Evolutionary conservation across 805 yeast genomes (phyloP).

Genomic region (Spathaspora girioi): DNA sequence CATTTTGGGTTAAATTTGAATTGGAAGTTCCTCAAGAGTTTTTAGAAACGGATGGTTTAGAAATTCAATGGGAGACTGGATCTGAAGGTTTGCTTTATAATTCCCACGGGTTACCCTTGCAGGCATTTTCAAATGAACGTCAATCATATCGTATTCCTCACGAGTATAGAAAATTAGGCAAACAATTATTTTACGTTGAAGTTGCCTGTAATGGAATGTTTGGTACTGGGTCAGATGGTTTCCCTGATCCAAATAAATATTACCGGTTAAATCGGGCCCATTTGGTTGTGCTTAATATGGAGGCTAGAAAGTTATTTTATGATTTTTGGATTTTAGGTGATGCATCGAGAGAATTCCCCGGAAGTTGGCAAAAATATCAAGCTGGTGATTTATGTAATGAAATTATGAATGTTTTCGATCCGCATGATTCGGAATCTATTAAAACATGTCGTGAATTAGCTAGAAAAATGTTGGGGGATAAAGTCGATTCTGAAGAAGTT

Average conservation of each 20-base stretch:
- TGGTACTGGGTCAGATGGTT: conserved; percentile 60
- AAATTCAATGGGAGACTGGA: conserved; percentile 80
- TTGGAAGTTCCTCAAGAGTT: conserved; percentile 63
- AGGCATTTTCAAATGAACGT: conserved; percentile 83
- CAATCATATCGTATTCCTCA: conserved; percentile 66
- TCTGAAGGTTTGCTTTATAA: conserved; percentile 83
- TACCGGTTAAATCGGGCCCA: conserved; percentile 71
- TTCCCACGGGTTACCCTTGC: conserved; percentile 63
- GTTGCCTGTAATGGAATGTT: conserved; percentile 94
- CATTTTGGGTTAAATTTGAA: conserved; percentile 84
- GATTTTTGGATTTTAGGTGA: conserved; percentile 91
- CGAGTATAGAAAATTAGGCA: conserved; percentile 46
- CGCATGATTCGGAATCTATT: conserved; percentile 56
- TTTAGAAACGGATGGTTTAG: conserved; percentile 47
- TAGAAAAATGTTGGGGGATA: conserved; percentile 56
- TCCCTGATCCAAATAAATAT: conserved; percentile 66
- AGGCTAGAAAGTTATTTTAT: conserved; percentile 70
- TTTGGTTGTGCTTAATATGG: conserved; percentile 73
- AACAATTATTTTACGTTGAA: conserved; percentile 75
- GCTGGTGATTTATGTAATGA: conserved; percentile 78
- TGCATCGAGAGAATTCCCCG: conserved; percentile 82
- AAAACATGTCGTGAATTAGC: conserved; percentile 65
- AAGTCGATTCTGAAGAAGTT: conserved; percentile 64
- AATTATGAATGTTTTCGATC: conserved; percentile 83
- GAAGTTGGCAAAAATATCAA: conserved; percentile 76